A percentile compares a stretch with the other conserved stretches of the same genome.
Evolutionary conservation across 2,329 filamentous ascomycete species (phyloP).

Genomic region (Cordyceps militaris): DNA sequence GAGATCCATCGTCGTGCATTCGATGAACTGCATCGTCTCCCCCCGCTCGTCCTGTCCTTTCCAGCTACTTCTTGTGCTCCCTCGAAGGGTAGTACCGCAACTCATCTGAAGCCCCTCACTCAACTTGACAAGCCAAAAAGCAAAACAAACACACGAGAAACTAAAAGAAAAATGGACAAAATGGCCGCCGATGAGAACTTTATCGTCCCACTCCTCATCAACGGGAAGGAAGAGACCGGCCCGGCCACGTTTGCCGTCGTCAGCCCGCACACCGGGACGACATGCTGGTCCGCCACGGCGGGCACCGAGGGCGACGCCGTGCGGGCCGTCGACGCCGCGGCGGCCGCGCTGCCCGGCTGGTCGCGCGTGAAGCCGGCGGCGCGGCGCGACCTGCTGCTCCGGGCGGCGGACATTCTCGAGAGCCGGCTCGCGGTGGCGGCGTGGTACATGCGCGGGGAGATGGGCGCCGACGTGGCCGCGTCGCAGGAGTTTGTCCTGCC

Average conservation of each 20-base stretch:
- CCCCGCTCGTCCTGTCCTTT: no score
- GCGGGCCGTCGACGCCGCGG: slow-evolving; percentile 40
- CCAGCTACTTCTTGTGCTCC: no score
- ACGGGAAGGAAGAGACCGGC: slow-evolving; percentile 38
- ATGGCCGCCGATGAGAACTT: not conserved
- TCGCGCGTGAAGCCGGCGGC: slow-evolving; percentile 46
- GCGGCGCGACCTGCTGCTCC: slow-evolving; percentile 55
- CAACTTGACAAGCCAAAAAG: not conserved
- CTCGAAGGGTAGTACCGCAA: no score
- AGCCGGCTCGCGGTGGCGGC: slow-evolving; percentile 46
- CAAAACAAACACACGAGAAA: not conserved
- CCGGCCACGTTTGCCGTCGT: slow-evolving; percentile 47
- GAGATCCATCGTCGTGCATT: no score
- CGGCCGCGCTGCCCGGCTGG: slow-evolving; percentile 58
- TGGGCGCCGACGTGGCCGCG: slow-evolving; percentile 19
- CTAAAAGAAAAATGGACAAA: not conserved
- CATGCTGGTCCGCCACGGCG: slow-evolving; percentile 45
- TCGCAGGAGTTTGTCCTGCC: slow-evolving; percentile 30
- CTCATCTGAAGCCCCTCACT: no score
- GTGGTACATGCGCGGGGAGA: slow-evolving; percentile 42
- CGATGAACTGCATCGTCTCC: no score
- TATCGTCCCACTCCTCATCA: slow-evolving; percentile 35
- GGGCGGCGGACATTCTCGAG: slow-evolving; percentile 52
- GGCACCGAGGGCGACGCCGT: slow-evolving; percentile 48
- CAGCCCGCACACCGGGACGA: slow-evolving; percentile 44